Conservation (phyloP, 345 rosid genomes). For the Crucihimalaya himalaica region DNA sequence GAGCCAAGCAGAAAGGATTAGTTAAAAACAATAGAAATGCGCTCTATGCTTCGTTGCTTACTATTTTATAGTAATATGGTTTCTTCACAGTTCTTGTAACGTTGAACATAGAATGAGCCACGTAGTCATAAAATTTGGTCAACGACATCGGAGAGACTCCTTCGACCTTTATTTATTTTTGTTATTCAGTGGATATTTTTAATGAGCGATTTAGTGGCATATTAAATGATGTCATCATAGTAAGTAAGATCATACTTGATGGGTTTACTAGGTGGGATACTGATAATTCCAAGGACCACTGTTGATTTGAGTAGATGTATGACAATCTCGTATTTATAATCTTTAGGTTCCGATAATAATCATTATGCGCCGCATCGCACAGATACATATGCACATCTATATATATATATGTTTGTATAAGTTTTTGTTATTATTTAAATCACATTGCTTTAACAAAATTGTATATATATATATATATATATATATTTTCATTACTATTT, state of each 20-base stretch:
- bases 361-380: too few species aligned
- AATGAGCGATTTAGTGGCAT: conserved; percentile 9
- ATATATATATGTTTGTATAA: too few species aligned
- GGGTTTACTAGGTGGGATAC: background rate
- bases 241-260: conserved; percentile 1
- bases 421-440: too few species aligned
- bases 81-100: conserved; percentile 20
- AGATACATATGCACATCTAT: too few species aligned
- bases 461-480: too few species aligned
- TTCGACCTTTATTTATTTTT: background rate
- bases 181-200: background rate
- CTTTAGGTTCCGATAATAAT: too few species aligned
- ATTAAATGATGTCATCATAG: conserved; percentile 22
- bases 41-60: background rate
- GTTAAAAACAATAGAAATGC: background rate
- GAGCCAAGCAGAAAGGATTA: background rate
- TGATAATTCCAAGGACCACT: conserved; percentile 9
- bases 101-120: conserved; percentile 15
- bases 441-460: too few species aligned
- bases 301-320: conserved; percentile 25
- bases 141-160: background rate
- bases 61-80: background rate
- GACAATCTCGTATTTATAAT: conserved; percentile 20
- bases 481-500: too few species aligned
- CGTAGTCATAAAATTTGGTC: conserved; percentile 21